Evolutionary conservation across 78 protist genomes (phyloP).

Genomic region (Bigelowiella natans): DNA sequence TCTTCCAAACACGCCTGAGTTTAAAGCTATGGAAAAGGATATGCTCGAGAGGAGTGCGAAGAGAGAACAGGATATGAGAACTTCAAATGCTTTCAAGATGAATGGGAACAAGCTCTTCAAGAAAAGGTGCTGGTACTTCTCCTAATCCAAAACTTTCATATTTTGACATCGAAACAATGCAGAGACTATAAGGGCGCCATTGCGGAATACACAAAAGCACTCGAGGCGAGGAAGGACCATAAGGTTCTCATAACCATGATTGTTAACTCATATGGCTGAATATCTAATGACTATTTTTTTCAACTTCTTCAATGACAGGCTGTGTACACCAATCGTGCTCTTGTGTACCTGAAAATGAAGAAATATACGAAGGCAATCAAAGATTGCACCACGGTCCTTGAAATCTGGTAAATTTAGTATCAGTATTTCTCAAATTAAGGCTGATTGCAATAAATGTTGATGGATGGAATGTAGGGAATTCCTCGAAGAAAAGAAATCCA

Average conservation of each 20-base stretch:
- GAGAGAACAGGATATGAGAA: background rate
- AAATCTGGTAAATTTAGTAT: background rate
- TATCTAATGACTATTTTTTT: too few species aligned
- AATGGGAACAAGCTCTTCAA: too few species aligned
- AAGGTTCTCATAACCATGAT: too few species aligned
- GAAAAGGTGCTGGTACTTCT: too few species aligned
- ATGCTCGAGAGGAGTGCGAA: background rate
- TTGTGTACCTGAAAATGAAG: background rate
- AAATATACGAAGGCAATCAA: background rate
- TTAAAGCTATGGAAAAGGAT: background rate
- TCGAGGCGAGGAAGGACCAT: background rate
- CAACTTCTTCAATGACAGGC: too few species aligned
- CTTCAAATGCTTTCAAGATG: too few species aligned
- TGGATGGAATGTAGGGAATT: background rate
- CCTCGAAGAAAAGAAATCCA: background rate
- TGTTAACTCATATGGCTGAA: too few species aligned
- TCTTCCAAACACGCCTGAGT: background rate
- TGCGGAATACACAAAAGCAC: background rate
- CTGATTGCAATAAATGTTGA: background rate
- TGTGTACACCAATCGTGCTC: background rate
- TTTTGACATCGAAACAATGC: too few species aligned
- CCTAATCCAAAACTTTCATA: too few species aligned
- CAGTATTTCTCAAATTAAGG: background rate
- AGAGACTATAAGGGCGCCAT: background rate
- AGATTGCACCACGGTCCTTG: background rate